These are phyloP conservation scores for Corchorus capsularis DNA, from an alignment of 345 rosid genomes.

Conservation along the genomic window DNA sequence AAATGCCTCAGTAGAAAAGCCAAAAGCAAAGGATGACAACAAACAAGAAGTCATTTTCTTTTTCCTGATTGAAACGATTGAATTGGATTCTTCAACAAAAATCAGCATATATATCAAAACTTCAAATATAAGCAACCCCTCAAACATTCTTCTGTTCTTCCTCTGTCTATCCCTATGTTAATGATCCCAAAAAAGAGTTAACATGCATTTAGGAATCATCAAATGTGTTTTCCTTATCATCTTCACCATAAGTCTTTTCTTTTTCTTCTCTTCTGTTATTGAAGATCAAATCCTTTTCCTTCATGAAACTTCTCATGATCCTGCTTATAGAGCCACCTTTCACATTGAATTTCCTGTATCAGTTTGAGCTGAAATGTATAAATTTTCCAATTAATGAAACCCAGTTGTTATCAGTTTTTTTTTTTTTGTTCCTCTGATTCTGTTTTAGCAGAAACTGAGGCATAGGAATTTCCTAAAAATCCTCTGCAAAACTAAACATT, in stretches of 20 bases:
- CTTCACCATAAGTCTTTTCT: neutral
- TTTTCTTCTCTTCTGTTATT: neutral
- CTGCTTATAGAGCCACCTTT: neutral
- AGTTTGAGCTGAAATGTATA: too few species aligned
- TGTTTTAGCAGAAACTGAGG: neutral
- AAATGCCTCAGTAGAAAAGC: too few species aligned
- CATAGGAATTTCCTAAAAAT: neutral
- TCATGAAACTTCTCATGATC: constrained; percentile 4
- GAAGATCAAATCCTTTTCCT: neutral
- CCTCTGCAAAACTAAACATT: neutral
- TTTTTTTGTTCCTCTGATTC: too few species aligned
- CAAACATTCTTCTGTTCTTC: neutral
- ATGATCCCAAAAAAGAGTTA: too few species aligned
- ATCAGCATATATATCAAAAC: neutral
- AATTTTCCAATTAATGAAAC: too few species aligned
- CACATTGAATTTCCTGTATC: too few species aligned
- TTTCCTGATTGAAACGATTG: neutral
- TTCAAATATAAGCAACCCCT: neutral
- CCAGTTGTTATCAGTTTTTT: too few species aligned
- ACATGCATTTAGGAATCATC: too few species aligned
- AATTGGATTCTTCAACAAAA: neutral
- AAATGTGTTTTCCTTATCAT: neutral
- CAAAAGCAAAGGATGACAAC: neutral
- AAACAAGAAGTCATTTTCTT: constrained; percentile 1
- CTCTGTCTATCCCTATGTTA: neutral